phyloP scores from a whole-genome alignment of 163 green algal species.

The Scenedesmus sp. region DNA sequence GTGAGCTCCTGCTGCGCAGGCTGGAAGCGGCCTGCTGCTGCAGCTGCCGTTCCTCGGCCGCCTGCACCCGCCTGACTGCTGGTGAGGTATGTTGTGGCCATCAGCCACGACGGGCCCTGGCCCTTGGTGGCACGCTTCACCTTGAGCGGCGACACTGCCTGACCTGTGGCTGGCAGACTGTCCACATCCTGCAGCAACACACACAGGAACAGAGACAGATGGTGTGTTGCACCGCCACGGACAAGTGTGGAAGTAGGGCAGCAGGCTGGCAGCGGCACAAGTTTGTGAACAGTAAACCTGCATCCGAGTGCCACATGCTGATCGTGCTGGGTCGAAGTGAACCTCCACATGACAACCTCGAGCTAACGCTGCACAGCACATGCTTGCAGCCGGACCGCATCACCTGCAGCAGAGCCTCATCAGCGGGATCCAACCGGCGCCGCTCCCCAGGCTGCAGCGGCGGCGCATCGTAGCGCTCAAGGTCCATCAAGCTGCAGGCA shows the following conservation, averaged over 20 bases:
- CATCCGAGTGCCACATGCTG: neutral
- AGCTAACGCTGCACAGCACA: too few species aligned
- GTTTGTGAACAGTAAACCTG: neutral
- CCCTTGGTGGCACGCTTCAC: constrained; percentile 32
- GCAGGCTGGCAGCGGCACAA: too few species aligned
- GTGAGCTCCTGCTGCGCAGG: constrained; percentile 22
- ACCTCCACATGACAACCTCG: too few species aligned
- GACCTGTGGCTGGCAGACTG: neutral
- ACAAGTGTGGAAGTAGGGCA: too few species aligned
- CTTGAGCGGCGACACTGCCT: constrained; percentile 10
- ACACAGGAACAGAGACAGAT: neutral
- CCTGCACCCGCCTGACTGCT: neutral
- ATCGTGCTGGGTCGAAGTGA: too few species aligned
- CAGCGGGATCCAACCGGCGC: constrained; percentile 22
- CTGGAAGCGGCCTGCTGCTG: neutral
- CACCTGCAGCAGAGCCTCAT: constrained; percentile 40
- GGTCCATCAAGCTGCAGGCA: constrained; percentile 42
- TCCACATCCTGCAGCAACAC: constrained; percentile 43
- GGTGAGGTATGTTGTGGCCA: constrained; percentile 78
- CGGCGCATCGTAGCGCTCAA: constrained; percentile 51
- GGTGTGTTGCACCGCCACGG: too few species aligned
- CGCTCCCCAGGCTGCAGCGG: neutral
- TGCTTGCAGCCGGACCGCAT: too few species aligned
- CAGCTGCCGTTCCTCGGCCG: neutral
- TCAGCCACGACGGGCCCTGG: constrained; percentile 73